phyloP scores from a whole-genome alignment of 2,329 filamentous ascomycete genomes.

The Ciborinia camelliae region DNA sequence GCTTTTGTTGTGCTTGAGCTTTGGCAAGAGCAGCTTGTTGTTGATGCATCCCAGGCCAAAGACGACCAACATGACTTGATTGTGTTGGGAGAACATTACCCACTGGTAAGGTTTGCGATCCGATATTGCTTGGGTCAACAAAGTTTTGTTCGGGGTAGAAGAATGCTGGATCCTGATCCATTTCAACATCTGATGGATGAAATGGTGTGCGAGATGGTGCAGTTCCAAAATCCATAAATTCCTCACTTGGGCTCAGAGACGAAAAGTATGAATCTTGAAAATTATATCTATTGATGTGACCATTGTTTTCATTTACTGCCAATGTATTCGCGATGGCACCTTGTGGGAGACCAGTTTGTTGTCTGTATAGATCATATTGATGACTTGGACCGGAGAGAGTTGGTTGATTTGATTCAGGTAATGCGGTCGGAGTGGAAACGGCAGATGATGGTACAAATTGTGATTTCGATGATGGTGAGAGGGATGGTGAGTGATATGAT shows the following conservation, averaged over 20 bases:
- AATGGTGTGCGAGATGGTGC: slow-evolving; percentile 58
- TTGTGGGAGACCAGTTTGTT: slow-evolving; percentile 88
- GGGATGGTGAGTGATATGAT: slow-evolving; percentile 57
- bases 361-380: slow-evolving; percentile 91
- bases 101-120: slow-evolving; percentile 51
- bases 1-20: slow-evolving; percentile 66
- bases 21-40: slow-evolving; percentile 78
- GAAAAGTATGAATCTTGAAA: slow-evolving; percentile 46
- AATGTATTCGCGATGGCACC: slow-evolving; percentile 78
- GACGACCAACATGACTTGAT: slow-evolving; percentile 61
- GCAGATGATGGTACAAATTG: slow-evolving; percentile 46
- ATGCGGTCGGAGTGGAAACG: slow-evolving; percentile 50
- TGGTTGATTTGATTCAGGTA: slow-evolving; percentile 51
- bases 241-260: slow-evolving; percentile 58
- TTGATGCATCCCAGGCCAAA: slow-evolving; percentile 92
- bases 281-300: slow-evolving; percentile 46
- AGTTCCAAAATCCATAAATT: slow-evolving; percentile 70
- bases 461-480: slow-evolving; percentile 55
- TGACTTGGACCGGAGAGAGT: slow-evolving; percentile 79
- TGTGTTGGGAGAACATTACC: slow-evolving; percentile 47
- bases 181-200: slow-evolving; percentile 63
- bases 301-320: slow-evolving; percentile 64
- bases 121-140: slow-evolving; percentile 71
- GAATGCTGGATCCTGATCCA: slow-evolving; percentile 61
- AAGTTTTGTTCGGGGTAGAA: slow-evolving; percentile 61